These are phyloP conservation scores for Talaromyces sp. DNA, from an alignment of 2,329 filamentous ascomycete species.

Conservation along the genomic window DNA sequence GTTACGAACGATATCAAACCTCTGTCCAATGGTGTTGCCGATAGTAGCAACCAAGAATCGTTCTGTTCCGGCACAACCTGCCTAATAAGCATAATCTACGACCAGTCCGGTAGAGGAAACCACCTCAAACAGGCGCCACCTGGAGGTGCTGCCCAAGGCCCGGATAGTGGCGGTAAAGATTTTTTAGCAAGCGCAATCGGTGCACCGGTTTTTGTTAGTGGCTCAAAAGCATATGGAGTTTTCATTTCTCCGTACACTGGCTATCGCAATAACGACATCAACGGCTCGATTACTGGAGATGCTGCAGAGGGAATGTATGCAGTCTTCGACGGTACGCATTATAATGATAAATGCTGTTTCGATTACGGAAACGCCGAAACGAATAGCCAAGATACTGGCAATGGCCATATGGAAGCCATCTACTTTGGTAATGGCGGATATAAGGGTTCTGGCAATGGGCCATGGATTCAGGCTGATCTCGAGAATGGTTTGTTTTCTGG, in stretches of 20 bases:
- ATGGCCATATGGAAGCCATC: slow-evolving; percentile 15
- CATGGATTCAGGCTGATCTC: slow-evolving; percentile 67
- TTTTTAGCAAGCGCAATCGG: slow-evolving; percentile 10
- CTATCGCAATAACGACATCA: slow-evolving; percentile 8
- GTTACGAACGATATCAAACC: slow-evolving; percentile 3
- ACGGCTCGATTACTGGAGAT: slow-evolving; percentile 4
- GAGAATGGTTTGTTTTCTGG: slow-evolving; percentile 66
- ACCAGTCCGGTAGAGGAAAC: slow-evolving; percentile 11
- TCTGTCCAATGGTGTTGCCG: slow-evolving; percentile 1
- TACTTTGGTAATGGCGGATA: slow-evolving; percentile 15
- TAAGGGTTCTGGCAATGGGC: slow-evolving; percentile 55
- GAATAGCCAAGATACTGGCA: slow-evolving; percentile 2
- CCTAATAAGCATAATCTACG: slow-evolving; percentile 13
- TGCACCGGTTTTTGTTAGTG: slow-evolving; percentile 8
- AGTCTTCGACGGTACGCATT: slow-evolving; percentile 13
- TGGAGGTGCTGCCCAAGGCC: slow-evolving; percentile 9
- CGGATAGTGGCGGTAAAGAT: slow-evolving; percentile 6
- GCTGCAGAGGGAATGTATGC: slow-evolving; percentile 13
- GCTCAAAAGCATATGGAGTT: slow-evolving; percentile 13
- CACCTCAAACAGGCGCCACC: slow-evolving; percentile 12
- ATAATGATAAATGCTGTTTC: slow-evolving; percentile 9
- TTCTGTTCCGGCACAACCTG: slow-evolving; percentile 10
- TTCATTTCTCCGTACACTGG: slow-evolving; percentile 12
- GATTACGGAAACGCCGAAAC: slow-evolving; percentile 14
- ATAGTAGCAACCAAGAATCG: slow-evolving; percentile 3